Conservation (phyloP, 83 land plant genomes). For the Larix sibirica region DNA sequence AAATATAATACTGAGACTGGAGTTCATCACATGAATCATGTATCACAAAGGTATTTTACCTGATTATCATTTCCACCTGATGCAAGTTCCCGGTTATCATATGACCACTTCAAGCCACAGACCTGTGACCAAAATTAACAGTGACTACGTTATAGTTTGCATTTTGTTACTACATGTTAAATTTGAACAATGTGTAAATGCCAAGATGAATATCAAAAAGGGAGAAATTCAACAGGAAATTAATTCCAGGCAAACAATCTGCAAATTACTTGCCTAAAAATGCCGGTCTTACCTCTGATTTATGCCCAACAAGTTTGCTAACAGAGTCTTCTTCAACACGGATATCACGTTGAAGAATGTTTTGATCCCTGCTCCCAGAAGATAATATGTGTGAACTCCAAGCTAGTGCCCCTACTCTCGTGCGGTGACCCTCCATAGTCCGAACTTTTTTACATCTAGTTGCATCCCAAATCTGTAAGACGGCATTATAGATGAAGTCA, state of each 20-base stretch:
- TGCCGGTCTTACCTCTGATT: conserved; percentile 74
- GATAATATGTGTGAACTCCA: conserved; percentile 94
- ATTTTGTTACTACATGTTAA: background rate
- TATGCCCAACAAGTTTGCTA: conserved; percentile 90
- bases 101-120: conserved; percentile 98
- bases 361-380: conserved; percentile 96
- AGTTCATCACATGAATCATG: background rate
- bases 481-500: conserved; percentile 9
- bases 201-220: background rate
- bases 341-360: conserved; percentile 94
- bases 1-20: no score
- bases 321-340: conserved; percentile 80
- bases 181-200: background rate
- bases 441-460: conserved; percentile 86
- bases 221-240: background rate
- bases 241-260: background rate
- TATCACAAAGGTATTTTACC: conserved; percentile 33
- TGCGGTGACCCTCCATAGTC: conserved; percentile 91
- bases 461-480: conserved; percentile 95
- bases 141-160: background rate
- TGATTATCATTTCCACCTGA: conserved; percentile 99
- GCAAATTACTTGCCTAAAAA: background rate
- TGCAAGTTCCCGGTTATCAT: conserved; percentile 98
- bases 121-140: conserved; percentile 43
- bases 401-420: conserved; percentile 92